Percentiles rank a stretch among this genome's conserved stretches.
Evolutionary conservation across 176 grass and related monocot genomes (phyloP).

Genomic region (Oryza rufipogon): DNA sequence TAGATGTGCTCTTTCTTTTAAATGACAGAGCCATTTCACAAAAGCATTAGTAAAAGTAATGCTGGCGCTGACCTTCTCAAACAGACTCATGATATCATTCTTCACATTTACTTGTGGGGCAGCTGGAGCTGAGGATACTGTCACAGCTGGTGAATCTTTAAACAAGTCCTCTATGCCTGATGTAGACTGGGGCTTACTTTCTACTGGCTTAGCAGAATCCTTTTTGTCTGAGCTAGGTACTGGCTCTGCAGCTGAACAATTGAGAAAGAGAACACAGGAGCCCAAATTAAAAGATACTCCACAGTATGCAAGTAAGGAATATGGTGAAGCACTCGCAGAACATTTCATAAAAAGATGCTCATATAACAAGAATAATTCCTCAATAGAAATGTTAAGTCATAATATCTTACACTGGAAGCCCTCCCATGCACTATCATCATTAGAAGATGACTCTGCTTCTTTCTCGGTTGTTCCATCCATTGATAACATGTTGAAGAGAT

Average conservation of each 20-base stretch:
- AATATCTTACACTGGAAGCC: slow-evolving; percentile 83
- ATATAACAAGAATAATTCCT: slow-evolving; percentile 28
- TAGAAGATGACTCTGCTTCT: slow-evolving; percentile 62
- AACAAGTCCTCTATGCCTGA: slow-evolving; percentile 86
- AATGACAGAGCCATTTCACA: slow-evolving; percentile 11
- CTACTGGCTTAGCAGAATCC: slow-evolving; percentile 59
- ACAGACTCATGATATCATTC: slow-evolving; percentile 97
- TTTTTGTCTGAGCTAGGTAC: slow-evolving; percentile 62
- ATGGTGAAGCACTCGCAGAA: not conserved
- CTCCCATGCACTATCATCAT: slow-evolving; percentile 83
- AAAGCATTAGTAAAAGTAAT: slow-evolving; percentile 2
- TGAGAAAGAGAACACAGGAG: slow-evolving; percentile 36
- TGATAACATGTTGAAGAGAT: slow-evolving; percentile 92
- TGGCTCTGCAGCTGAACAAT: slow-evolving; percentile 72
- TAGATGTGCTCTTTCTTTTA: slow-evolving; percentile 7
- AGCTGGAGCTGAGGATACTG: slow-evolving; percentile 60
- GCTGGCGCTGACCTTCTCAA: slow-evolving; percentile 83
- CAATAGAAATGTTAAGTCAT: slow-evolving; percentile 23
- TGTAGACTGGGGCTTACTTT: slow-evolving; percentile 65
- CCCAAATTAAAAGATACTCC: slow-evolving; percentile 9
- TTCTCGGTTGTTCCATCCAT: slow-evolving; percentile 76
- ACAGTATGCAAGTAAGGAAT: slow-evolving; percentile 9
- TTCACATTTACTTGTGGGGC: slow-evolving; percentile 58
- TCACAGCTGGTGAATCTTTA: slow-evolving; percentile 74
- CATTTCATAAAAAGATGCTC: not conserved